These are phyloP conservation scores for Cryptosporidium sp. DNA, from an alignment of 169 alveolate genomes.

Conservation along the genomic window DNA sequence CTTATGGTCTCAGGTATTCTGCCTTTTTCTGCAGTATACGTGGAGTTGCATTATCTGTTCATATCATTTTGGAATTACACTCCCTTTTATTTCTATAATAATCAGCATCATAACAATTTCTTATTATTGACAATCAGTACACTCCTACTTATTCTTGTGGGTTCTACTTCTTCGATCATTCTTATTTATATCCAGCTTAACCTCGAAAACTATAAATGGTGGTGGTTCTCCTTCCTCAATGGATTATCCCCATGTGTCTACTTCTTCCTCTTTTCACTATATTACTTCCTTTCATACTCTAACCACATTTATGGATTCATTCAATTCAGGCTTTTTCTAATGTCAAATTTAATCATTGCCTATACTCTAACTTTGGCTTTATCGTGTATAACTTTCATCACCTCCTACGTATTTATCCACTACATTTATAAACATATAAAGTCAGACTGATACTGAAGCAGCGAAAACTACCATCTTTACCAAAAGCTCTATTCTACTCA, in stretches of 20 bases:
- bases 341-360: conserved; percentile 38
- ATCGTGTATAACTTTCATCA: conserved; percentile 42
- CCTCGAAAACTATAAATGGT: conserved; percentile 71
- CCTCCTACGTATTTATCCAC: conserved; percentile 56
- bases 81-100: conserved; percentile 61
- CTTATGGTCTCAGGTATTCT: conserved; percentile 55
- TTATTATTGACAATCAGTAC: conserved; percentile 45
- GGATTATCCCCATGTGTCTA: conserved; percentile 69
- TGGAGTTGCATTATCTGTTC: conserved; percentile 53
- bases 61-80: conserved; percentile 67
- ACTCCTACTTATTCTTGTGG: conserved; percentile 44
- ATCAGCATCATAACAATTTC: conserved; percentile 42
- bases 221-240: conserved; percentile 70
- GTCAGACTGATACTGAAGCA: conserved; percentile 31
- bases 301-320: conserved; percentile 55
- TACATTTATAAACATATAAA: conserved; percentile 61
- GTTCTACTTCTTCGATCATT: conserved; percentile 56
- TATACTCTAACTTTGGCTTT: conserved; percentile 29
- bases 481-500: background rate
- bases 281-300: conserved; percentile 48
- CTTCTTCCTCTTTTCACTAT: conserved; percentile 45
- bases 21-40: conserved; percentile 66
- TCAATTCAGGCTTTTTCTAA: conserved; percentile 40
- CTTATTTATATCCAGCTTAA: conserved; percentile 57
- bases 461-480: background rate